phyloP scores from a whole-genome alignment of 305 asterid genomes.

The Coffea humblotiana region DNA sequence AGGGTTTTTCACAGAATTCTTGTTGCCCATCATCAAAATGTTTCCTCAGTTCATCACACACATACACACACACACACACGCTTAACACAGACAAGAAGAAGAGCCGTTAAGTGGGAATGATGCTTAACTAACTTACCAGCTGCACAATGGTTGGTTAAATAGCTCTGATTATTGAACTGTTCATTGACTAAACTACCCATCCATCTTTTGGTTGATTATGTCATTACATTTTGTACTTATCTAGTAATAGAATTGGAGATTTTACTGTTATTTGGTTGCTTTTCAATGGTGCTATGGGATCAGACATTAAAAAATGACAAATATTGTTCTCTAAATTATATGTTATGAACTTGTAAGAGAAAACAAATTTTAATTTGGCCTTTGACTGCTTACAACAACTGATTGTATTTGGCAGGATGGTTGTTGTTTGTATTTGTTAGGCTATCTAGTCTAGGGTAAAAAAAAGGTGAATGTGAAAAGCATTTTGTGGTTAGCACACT shows the following conservation, averaged over 20 bases:
- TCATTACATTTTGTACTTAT: too few species aligned
- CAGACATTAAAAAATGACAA: not conserved
- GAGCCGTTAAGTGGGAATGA: not conserved
- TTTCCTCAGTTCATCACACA: too few species aligned
- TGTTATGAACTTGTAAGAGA: not conserved
- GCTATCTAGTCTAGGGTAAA: too few species aligned
- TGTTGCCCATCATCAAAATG: not conserved
- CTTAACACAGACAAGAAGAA: too few species aligned
- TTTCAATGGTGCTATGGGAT: not conserved
- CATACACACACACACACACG: not conserved
- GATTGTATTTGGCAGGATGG: too few species aligned
- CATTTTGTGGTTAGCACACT: too few species aligned
- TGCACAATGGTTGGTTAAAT: not conserved
- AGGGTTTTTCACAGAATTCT: not conserved
- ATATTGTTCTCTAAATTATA: not conserved
- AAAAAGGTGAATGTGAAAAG: too few species aligned
- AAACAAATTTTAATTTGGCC: not conserved
- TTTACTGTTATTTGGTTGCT: not conserved
- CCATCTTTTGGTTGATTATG: not conserved
- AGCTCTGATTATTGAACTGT: too few species aligned
- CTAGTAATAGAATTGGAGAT: not conserved
- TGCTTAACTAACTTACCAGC: not conserved
- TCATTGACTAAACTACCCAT: not conserved
- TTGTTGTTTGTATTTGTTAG: too few species aligned
- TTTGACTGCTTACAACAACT: too few species aligned